Conservation (phyloP, 768 basidiomycete species). For the Boletus subcaerulescens region DNA sequence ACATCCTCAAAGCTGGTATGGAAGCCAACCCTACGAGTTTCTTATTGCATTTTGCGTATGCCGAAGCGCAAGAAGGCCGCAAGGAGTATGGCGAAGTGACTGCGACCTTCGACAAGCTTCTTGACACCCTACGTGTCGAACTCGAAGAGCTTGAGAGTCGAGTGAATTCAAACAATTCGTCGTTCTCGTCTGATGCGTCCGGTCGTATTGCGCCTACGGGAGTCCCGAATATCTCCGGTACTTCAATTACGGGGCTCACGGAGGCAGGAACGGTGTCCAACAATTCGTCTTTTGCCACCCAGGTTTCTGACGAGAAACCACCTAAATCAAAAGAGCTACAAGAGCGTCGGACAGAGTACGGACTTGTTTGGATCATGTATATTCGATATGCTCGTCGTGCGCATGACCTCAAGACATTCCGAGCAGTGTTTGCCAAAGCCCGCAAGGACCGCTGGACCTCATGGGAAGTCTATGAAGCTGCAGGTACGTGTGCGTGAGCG, state of each 20-base stretch:
- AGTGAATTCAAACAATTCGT: constrained; percentile 36
- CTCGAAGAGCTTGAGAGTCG: constrained; percentile 59
- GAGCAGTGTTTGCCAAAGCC: constrained; percentile 78
- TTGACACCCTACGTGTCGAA: constrained; percentile 58
- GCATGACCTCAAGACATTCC: constrained; percentile 78
- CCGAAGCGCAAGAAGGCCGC: constrained; percentile 65
- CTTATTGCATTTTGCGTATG: constrained; percentile 86
- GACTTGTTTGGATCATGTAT: constrained; percentile 83
- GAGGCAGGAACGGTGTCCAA: constrained; percentile 36
- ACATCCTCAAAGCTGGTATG: constrained; percentile 79
- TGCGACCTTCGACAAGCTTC: constrained; percentile 66
- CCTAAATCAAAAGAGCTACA: constrained; percentile 53
- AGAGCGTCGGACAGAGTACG: constrained; percentile 62
- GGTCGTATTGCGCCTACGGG: constrained; percentile 26
- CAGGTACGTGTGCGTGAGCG: constrained; percentile 48
- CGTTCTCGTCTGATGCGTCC: constrained; percentile 37
- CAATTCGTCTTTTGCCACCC: constrained; percentile 49
- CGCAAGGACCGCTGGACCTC: constrained; percentile 71
- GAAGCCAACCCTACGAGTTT: constrained; percentile 89
- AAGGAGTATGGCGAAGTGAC: constrained; percentile 70
- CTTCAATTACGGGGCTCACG: constrained; percentile 12
- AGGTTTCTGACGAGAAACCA: constrained; percentile 51
- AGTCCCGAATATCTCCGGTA: constrained; percentile 13
- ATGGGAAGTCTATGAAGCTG: constrained; percentile 94
- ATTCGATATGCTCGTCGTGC: constrained; percentile 90